Evolutionary conservation across 306 rosid genomes (phyloP).

Genomic region (Luffa acutangula): DNA sequence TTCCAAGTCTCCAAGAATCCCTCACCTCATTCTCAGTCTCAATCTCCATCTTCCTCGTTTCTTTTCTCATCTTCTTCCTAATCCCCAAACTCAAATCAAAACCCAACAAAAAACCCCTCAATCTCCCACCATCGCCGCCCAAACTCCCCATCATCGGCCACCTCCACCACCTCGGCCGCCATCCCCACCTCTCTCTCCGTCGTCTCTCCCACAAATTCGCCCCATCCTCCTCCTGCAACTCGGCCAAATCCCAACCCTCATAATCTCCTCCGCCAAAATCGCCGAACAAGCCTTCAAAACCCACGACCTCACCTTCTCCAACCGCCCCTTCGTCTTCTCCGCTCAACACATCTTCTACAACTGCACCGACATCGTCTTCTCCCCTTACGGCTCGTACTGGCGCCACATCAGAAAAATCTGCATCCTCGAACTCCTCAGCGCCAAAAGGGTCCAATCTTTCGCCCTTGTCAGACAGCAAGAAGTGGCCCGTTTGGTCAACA

Average conservation of each 20-base stretch:
- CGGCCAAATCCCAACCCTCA: conserved; percentile 25
- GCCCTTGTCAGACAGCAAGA: conserved; percentile 17
- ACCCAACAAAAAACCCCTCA: background rate
- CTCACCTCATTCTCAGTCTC: background rate
- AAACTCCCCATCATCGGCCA: conserved; percentile 27
- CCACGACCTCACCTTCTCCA: conserved; percentile 28
- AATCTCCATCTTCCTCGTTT: background rate
- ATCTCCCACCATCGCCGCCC: conserved; percentile 25
- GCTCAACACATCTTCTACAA: conserved; percentile 36
- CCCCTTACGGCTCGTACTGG: conserved; percentile 37
- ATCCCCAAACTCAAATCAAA: background rate
- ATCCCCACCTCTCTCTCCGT: conserved; percentile 16
- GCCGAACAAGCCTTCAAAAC: conserved; percentile 26
- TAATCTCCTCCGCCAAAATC: conserved; percentile 22
- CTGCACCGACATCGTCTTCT: conserved; percentile 32
- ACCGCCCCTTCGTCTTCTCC: conserved; percentile 21
- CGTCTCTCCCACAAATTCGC: conserved; percentile 18
- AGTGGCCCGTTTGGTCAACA: conserved; percentile 14
- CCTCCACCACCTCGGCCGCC: conserved; percentile 24
- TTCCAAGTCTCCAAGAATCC: background rate
- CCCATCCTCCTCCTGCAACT: conserved; percentile 26
- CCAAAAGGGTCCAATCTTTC: conserved; percentile 23
- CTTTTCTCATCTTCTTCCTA: background rate
- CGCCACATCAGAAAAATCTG: conserved; percentile 26
- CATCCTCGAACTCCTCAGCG: conserved; percentile 26